Base-by-base conservation (phyloP, 2,329 filamentous ascomycete species). In the Beauveria brongniartii region DNA sequence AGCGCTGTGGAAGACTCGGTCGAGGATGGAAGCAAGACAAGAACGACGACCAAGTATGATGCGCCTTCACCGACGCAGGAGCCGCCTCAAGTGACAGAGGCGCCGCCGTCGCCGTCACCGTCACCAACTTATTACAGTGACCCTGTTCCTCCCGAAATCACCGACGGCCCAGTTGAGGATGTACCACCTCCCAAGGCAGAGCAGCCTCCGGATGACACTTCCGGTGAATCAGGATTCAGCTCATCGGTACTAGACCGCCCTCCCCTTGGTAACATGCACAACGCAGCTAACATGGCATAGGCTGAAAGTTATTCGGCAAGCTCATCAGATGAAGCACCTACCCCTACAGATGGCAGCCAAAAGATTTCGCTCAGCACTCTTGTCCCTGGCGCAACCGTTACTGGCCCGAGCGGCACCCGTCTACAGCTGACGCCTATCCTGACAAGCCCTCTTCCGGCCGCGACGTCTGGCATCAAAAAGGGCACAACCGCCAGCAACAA, bases 161-260 rank as follows among this genome's bases (percentile, higher is more conserved):
- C 59, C 10, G n/a, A 34, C 9, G 44, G 55, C 24, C 52, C 59
- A 18, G 12, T 56, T 24, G 59, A 61, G 20, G 50, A 46, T 51
- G 8, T 61, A 5, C 59, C 59, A 1, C 59, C 59, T 10, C 59
- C 59, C 22, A 61, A 61, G 37, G 59, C 52, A 34, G 59, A 61
- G 24, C 34, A 59, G 20, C 56, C 56, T 7, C 24, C 37, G 4
- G 24, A 34, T 30, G 24, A 43, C 3, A 2, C 26, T 16, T 44
- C 37, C 16, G 26, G 34, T 41, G 46, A 58, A 9, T 12, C 34
- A 10, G 14, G 22, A 18, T 48, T 41, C 12, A 20, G 8, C 10
- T 50, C 24, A 20, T 46, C 41, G 43, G 55, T 57, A 50, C 3
- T 57, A 57, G 12, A 40, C 1, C 8, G 18, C 5, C n/a, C 5